Evolutionary conservation across 139 green algal species (phyloP), one percentile per base, ranked within the genome.

Genomic region (Chlorella sp.): DNA sequence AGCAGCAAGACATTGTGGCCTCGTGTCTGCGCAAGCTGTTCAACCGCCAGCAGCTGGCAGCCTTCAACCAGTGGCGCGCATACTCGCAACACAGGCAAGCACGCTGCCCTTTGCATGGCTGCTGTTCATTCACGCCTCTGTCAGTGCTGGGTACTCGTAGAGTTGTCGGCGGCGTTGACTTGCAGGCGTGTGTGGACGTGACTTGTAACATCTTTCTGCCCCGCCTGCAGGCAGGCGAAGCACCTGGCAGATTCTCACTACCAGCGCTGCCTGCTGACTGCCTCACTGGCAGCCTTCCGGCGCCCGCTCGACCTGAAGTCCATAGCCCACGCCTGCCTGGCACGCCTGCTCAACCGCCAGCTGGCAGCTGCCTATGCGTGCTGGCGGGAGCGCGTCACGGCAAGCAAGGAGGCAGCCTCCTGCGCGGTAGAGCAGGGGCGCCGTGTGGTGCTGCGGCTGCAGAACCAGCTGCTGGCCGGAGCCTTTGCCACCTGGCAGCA

Each of bases 331-430:
- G 48, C 61, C 48, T 87, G 81, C 40, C 69, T 88, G 32, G 37
- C 71, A 28, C 88, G 88, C 37, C 64, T 91, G 48, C 34, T 91
- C 28, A 42, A 91, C 37, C 88, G 82, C 5, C 42, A 83, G 48
- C n/a, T 91, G 82, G 82, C 82, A 26, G 48, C 66, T 7, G 88
- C 88, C 30, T 91, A 89, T 85, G 57, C 53, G 36, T 57, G 48
- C 16, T 91, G 88, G 88, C 66, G 36, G 34, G 68, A 91, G 48
- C 82, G 68, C 39, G 53, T 71, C 0, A 26, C 12, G 24, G 48
- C 85, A 9, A 61, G 88, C 36, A 53, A 60, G 12, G 1, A 60
- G 7, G 11, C 30, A 2, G 78, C 40, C 11, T 24, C 12, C 28
- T 12, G 11, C 77, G 82, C 88, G n/a, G 68, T 18, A 71, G 82